Percentiles rank a stretch among this genome's conserved stretches.
These are phyloP conservation scores for Porodaedalea pini DNA, from an alignment of 1,284 basidiomycete genomes.

Conservation along the genomic window DNA sequence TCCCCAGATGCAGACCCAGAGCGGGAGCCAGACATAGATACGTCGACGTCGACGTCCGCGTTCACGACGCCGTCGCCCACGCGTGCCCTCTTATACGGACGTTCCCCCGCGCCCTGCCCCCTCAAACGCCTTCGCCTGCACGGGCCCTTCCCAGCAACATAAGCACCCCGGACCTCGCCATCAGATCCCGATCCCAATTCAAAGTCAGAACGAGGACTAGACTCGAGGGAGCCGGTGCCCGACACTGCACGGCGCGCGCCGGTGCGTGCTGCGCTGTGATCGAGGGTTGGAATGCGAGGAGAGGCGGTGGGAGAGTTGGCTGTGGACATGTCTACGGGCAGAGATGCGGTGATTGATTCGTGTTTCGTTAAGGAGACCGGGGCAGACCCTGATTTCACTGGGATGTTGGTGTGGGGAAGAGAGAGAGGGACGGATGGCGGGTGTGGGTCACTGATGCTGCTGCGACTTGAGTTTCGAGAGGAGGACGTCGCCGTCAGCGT, in stretches of 20 bases:
- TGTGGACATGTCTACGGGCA: neutral
- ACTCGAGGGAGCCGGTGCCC: neutral
- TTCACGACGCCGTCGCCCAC: neutral
- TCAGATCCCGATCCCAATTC: conserved; percentile 1
- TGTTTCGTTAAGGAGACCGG: neutral
- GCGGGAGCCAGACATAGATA: neutral
- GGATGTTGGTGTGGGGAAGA: neutral
- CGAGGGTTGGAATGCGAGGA: neutral
- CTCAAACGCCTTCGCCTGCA: neutral
- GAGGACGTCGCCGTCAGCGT: neutral
- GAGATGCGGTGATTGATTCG: neutral
- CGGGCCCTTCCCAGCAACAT: no score
- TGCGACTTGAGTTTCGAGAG: no score
- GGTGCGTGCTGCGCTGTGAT: neutral
- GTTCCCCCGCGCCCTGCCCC: neutral
- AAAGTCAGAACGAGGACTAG: neutral
- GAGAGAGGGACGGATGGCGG: neutral
- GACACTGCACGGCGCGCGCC: neutral
- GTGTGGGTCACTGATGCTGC: no score
- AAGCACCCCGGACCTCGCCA: neutral
- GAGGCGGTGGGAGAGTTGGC: neutral
- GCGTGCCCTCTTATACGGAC: neutral
- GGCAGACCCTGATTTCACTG: no score
- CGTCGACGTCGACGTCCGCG: neutral
- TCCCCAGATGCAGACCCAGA: neutral